Evolutionary conservation across 1,284 basidiomycete species (phyloP), one percentile per base, ranked within the genome.

Genomic region (Apiotrichum montevideense): DNA sequence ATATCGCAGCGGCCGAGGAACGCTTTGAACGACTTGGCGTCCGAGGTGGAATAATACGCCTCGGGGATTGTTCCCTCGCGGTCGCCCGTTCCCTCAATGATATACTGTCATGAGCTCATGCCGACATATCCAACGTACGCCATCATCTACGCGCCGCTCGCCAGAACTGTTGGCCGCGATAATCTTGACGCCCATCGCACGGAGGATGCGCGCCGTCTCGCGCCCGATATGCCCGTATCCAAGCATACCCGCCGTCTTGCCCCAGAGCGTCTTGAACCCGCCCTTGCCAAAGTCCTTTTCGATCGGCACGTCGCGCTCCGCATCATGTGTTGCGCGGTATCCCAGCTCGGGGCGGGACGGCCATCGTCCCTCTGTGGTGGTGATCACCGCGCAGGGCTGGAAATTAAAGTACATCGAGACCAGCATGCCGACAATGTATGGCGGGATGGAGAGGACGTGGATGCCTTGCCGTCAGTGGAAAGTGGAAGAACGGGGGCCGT

Each of bases 131-230:
- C 21, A 10, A 58, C 57, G 41, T 40, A 59, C 57, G 3, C 74
- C 74, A 13, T 66, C 62, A 45, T 77, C 76, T 4, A 44, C 58
- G 39, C 57, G 62, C 14, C 63, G 59, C 55, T 64, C 53, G 1
- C 76, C 74, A 10, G 52, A 62, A 9, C 73, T 70, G 55, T 76
- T 78, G 13, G 75, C 76, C 34, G 74, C 76, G 39, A 78, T 68
- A 46, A 78, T 61, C 14, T 65, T 52, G 29, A 68, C 63, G 5
- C 70, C 70, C 47, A 74, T 68, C 6, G 67, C 68, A 47, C 71
- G 64, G 33, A 76, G 63, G 29, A 77, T 54, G 2, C 75, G 58
- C 11, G 74, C 75, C 0, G 71, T 71, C 58, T 76, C 75, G 8
- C 74, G 58, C 4, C 62, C 73, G 40, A 75, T 70, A 52, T 73